Percentiles rank a stretch among this genome's conserved stretches.
Evolutionary conservation across 2,329 filamentous ascomycete genomes (phyloP).

Genomic region (Coleophoma eucalyptorum): DNA sequence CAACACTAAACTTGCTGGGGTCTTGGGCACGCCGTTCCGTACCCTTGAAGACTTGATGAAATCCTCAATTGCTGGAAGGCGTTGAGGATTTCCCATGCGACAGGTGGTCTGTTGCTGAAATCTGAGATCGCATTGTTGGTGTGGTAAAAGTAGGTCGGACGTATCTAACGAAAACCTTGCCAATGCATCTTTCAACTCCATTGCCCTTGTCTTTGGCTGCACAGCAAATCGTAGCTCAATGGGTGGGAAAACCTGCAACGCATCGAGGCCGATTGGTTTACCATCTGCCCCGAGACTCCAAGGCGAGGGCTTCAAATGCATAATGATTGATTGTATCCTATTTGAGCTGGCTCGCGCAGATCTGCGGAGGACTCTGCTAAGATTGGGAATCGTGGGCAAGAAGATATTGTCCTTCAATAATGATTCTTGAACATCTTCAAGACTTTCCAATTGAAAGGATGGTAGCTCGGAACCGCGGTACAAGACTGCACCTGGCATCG

Average conservation of each 20-base stretch:
- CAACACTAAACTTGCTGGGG: constrained; percentile 4
- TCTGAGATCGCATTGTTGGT: constrained; percentile 23
- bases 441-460: too few relatives aligned
- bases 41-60: not conserved
- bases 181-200: constrained; percentile 12
- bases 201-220: constrained; percentile 6
- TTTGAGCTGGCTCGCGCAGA: not conserved
- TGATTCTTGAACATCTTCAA: too few relatives aligned
- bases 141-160: constrained; percentile 26
- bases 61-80: not conserved
- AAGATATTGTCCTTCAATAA: constrained; percentile 10
- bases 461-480: constrained; percentile 6
- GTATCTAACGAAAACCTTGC: constrained; percentile 17
- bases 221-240: constrained; percentile 24
- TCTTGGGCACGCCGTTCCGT: not conserved
- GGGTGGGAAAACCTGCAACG: constrained; percentile 20
- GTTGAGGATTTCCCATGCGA: not conserved
- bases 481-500: constrained; percentile 17
- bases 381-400: constrained; percentile 16
- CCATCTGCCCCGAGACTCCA: constrained; percentile 7
- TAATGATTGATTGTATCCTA: constrained; percentile 7
- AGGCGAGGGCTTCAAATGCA: constrained; percentile 25
- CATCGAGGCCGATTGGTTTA: constrained; percentile 10
- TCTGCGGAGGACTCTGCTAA: constrained; percentile 13
- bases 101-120: constrained; percentile 22